Evolutionary conservation across 106 monocot species (phyloP).

Genomic region (Acorus calamus): DNA sequence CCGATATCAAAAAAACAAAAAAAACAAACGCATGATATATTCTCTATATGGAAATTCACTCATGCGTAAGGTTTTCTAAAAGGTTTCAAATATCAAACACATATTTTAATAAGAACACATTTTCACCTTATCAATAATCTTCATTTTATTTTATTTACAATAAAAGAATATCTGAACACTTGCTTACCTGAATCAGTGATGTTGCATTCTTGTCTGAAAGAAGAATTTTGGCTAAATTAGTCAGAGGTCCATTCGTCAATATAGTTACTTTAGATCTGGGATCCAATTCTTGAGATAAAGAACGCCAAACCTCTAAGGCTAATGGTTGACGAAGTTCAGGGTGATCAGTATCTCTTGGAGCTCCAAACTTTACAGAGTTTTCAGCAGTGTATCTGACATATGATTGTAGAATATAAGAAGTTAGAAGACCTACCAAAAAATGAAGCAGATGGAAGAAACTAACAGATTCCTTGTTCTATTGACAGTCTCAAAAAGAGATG

Average conservation of each 20-base stretch:
- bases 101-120: no score
- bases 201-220: conserved; percentile 41
- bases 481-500: no score
- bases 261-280: conserved; percentile 44
- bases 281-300: conserved; percentile 20
- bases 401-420: not conserved
- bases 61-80: no score
- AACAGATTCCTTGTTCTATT: not conserved
- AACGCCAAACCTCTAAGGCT: conserved; percentile 64
- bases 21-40: no score
- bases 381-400: conserved; percentile 52
- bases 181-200: conserved; percentile 51
- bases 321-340: conserved; percentile 57
- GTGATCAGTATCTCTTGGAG: conserved; percentile 58
- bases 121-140: no score
- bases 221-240: conserved; percentile 74
- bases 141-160: no score
- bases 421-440: no score
- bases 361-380: conserved; percentile 57
- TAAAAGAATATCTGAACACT: not conserved
- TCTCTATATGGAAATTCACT: no score
- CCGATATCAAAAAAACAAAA: no score
- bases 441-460: not conserved
- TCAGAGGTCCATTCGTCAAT: conserved; percentile 80
- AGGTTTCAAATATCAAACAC: no score